phyloP scores from a whole-genome alignment of 2,329 filamentous ascomycete genomes.

The Ophiocordyceps camponoti-floridani region DNA sequence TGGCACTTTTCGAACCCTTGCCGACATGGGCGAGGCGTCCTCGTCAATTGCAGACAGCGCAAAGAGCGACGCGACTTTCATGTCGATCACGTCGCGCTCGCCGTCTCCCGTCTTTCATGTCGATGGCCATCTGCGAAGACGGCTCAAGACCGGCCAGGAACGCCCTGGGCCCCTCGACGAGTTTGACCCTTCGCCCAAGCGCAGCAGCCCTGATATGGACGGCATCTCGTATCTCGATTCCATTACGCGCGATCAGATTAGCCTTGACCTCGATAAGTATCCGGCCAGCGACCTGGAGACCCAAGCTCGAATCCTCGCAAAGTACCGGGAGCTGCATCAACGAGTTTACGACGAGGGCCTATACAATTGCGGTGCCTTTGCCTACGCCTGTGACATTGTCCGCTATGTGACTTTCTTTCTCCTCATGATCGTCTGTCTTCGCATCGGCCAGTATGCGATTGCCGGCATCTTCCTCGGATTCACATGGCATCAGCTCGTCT shows the following conservation, averaged over 20 bases:
- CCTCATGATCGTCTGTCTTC: constrained; percentile 43
- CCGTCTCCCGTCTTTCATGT: constrained; percentile 32
- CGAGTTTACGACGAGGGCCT: constrained; percentile 57
- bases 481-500: constrained; percentile 90
- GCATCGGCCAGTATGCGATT: constrained; percentile 44
- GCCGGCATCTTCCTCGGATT: constrained; percentile 62
- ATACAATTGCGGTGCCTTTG: constrained; percentile 68
- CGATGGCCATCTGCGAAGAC: constrained; percentile 10
- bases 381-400: constrained; percentile 56
- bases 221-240: constrained; percentile 48
- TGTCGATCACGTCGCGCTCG: constrained; percentile 32
- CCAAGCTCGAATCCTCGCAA: constrained; percentile 58
- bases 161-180: not conserved
- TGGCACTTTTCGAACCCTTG: constrained; percentile 46
- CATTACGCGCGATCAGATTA: constrained; percentile 53
- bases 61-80: constrained; percentile 14
- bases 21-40: constrained; percentile 16
- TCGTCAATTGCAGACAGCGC: constrained; percentile 3
- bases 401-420: constrained; percentile 52
- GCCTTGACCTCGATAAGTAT: constrained; percentile 63
- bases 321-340: constrained; percentile 64
- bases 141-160: constrained; percentile 31
- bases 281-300: constrained; percentile 56
- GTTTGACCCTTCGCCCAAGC: no score
- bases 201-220: constrained; percentile 12